Base-by-base conservation (phyloP, 1,284 basidiomycete species). In the Peniophora sp. region DNA sequence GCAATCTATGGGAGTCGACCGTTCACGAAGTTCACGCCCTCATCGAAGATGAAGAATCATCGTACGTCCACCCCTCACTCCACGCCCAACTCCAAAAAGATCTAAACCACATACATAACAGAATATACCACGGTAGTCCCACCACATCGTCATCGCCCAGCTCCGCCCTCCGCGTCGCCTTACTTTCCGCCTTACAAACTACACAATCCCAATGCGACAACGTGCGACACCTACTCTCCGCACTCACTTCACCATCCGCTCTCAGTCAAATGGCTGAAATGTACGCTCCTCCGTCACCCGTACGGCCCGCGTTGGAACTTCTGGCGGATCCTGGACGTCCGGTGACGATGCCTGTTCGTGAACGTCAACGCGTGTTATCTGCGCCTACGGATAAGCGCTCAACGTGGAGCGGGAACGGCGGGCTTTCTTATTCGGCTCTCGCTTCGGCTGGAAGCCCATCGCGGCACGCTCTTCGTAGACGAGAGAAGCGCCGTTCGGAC, bases 171-270 rank as follows among this genome's bases (percentile, higher is more conserved):
- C 82, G 84, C 47, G 69, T 85, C 10, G 74, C 86, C 9, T 73
- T 91, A 2, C 79, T 85, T 50, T 82, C 85, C 0, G 80, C 85
- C 9, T 71, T 89, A 14, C 73, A 84, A 59, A 84, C 80, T 10
- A 87, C 85, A 0, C 83, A 87, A 59, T 79, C 74, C 0, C 87
- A 90, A 64, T 86, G 82, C 58, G 88, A 90, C 61, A 85, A 85
- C 55, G 78, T 91, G 53, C 83, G 88, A 23, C 82, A 84, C 50
- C 74, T 90, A 2, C 74, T 91, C 45, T 75, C 82, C 2, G 87
- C 87, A 8, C 75, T 91, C 48, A 83, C 88, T 0, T 79, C 77
- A 2, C 82, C 84, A 1, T 62, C 73, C 14, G 82, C 86, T 56
- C 69, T 89, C 14, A 72, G 81, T 9, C 88, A 88, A 59, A 71